Evolutionary conservation across 495 filamentous ascomycete species (phyloP).

Genomic region (Penicillium simplicissimum): DNA sequence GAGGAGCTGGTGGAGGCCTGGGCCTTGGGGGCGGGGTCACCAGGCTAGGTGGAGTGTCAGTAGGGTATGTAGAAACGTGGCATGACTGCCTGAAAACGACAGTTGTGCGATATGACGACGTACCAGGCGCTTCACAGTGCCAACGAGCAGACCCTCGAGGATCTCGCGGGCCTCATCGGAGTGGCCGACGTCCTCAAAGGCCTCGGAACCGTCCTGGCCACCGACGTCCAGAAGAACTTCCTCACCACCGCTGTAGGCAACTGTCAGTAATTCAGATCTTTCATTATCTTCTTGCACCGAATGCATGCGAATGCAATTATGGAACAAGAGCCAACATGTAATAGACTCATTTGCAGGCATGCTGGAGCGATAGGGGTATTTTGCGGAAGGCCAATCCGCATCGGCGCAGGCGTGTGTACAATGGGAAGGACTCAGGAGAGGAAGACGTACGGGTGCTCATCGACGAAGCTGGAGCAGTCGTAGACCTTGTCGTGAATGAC

Average conservation of each 20-base stretch:
- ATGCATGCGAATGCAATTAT: no score
- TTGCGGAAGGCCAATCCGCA: background rate
- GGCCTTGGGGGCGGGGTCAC: slow-evolving; percentile 76
- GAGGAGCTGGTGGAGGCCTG: slow-evolving; percentile 52
- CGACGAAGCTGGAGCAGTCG: slow-evolving; percentile 81
- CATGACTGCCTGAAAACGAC: background rate
- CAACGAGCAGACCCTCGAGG: slow-evolving; percentile 76
- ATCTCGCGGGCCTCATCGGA: slow-evolving; percentile 98
- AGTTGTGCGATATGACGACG: slow-evolving; percentile 19
- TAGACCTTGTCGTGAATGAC: slow-evolving; percentile 98
- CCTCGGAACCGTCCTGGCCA: slow-evolving; percentile 95
- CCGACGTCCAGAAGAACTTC: slow-evolving; percentile 96
- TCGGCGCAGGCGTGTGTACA: background rate
- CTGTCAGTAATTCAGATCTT: slow-evolving; percentile 8
- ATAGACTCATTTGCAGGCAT: background rate
- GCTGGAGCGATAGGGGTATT: background rate
- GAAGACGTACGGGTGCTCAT: slow-evolving; percentile 95
- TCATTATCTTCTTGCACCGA: background rate
- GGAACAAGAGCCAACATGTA: background rate
- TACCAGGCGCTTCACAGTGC: slow-evolving; percentile 84
- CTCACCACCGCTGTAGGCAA: slow-evolving; percentile 78
- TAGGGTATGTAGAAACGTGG: slow-evolving; percentile 3
- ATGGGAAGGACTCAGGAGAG: background rate
- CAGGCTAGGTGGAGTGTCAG: slow-evolving; percentile 59
- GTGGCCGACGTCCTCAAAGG: slow-evolving; percentile 99